Conservation (phyloP, 1,284 basidiomycete genomes). For the Rhizoctonia solani region DNA sequence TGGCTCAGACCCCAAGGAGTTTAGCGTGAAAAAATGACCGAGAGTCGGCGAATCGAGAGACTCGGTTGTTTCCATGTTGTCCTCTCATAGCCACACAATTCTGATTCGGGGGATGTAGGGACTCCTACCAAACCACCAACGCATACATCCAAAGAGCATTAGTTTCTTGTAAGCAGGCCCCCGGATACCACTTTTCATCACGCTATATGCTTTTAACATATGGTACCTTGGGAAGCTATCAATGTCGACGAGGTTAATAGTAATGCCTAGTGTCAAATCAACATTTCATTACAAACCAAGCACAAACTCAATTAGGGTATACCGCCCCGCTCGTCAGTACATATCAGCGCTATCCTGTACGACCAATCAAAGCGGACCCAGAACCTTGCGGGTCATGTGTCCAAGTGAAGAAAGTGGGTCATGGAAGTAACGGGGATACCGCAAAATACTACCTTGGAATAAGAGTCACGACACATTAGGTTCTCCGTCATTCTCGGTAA, state of each 20-base stretch:
- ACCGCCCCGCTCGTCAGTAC: neutral
- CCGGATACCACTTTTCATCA: no score
- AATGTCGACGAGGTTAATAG: neutral
- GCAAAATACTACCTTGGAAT: slow-evolving; percentile 61
- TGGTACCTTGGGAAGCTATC: no score
- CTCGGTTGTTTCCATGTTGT: no score
- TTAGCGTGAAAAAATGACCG: no score
- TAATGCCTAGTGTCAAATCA: neutral
- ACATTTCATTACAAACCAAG: neutral
- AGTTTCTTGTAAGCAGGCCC: no score
- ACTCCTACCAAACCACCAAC: no score
- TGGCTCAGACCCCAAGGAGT: no score
- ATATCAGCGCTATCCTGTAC: slow-evolving; percentile 50
- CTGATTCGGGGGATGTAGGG: no score
- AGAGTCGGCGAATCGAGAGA: no score
- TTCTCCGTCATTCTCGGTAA: slow-evolving; percentile 73
- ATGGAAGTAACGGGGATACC: slow-evolving; percentile 26
- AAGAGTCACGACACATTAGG: slow-evolving; percentile 71
- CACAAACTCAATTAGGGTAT: slow-evolving; percentile 23
- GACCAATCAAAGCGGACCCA: slow-evolving; percentile 74
- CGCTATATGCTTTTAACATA: no score
- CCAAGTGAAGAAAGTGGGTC: slow-evolving; percentile 18
- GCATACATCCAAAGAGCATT: no score
- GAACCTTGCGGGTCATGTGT: slow-evolving; percentile 66
- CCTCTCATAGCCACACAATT: no score